These are phyloP conservation scores for Linnemannia zychae DNA, from an alignment of 192 early-diverging fungal species.

Conservation along the genomic window DNA sequence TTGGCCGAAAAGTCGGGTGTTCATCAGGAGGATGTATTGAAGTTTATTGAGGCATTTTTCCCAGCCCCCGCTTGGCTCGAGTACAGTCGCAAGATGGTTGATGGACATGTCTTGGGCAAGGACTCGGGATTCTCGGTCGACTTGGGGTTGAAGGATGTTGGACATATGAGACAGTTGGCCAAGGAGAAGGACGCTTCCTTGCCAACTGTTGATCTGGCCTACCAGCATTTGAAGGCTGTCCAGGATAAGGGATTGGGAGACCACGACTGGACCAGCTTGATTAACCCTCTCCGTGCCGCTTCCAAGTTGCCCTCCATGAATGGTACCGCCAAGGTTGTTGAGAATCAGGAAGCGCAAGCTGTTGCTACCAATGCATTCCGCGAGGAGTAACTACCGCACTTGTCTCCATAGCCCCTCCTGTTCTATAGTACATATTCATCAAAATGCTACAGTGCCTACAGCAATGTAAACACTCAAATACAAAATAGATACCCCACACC, in stretches of 20 bases:
- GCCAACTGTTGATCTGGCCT: conserved; percentile 53
- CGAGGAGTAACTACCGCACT: background rate
- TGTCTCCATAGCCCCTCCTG: background rate
- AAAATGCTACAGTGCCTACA: too few relatives aligned
- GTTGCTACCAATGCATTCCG: background rate
- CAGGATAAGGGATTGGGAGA: conserved; percentile 39
- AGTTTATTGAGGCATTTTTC: conserved; percentile 69
- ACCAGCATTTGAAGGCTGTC: conserved; percentile 33
- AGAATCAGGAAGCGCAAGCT: background rate
- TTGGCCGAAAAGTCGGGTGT: conserved; percentile 71
- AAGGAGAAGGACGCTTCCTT: conserved; percentile 51
- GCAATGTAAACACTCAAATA: too few relatives aligned
- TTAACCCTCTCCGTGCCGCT: conserved; percentile 21
- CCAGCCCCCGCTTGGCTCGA: conserved; percentile 58
- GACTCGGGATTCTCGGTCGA: conserved; percentile 62
- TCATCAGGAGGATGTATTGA: conserved; percentile 65
- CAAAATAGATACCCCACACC: too few relatives aligned
- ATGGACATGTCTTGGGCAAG: conserved; percentile 19
- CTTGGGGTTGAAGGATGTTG: conserved; percentile 64
- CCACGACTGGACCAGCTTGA: conserved; percentile 49
- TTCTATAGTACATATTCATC: too few relatives aligned
- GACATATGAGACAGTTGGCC: conserved; percentile 60
- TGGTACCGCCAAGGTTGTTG: background rate
- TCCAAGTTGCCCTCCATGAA: conserved; percentile 19
- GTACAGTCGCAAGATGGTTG: conserved; percentile 41